Base-by-base conservation (phyloP, 2,329 filamentous ascomycete genomes). In the Fusarium penzigii region DNA sequence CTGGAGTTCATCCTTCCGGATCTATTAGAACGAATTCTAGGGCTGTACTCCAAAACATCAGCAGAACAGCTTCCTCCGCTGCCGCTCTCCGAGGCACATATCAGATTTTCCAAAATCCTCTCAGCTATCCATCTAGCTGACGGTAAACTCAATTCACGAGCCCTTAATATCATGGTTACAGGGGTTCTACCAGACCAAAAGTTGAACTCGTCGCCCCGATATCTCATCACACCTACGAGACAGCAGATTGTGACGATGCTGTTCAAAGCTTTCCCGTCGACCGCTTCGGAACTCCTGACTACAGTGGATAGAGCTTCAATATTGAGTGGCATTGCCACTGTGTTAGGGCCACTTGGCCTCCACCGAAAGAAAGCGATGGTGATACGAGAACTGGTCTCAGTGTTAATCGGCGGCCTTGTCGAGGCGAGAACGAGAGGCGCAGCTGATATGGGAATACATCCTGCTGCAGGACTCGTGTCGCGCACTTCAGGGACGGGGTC, bases 381-480 rank as follows among this genome's bases (percentile, higher is more conserved):
- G 1, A 81, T 96, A 63, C 87, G 90, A 62, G 92, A 97, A 65
- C 80, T 97, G 45, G 81, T 99, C 9, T 87, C 86, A 4, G 86
- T 92, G 14, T 78, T 97, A 39, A 90, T 95, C 47, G 87, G 87
- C 34, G 92, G 90, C 3, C 79, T 99, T 9, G 87, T 96, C 5
- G 91, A 97, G 71, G 94, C 94, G 14, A 84, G 94, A 39, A 97
- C 95, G 43, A 82, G 93, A 44, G 93, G 93, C 32, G 94, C 94
- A 39, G 92, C 94, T n/a, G 94, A 97, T 67, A 90, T 94, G 65
- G 94, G 93, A 4, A 90, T 99, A 36, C 93, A 97, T 72, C 94
- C 94, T 39, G 93, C 93, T 16, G 91, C 93, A 10, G 92, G 91
- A 0, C 76, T 97, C 46, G 86, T 91, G 25, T 86, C 87, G 12